Evolutionary conservation across 2,329 filamentous ascomycete species (phyloP).

Genomic region (Beauveria pseudobassiana): DNA sequence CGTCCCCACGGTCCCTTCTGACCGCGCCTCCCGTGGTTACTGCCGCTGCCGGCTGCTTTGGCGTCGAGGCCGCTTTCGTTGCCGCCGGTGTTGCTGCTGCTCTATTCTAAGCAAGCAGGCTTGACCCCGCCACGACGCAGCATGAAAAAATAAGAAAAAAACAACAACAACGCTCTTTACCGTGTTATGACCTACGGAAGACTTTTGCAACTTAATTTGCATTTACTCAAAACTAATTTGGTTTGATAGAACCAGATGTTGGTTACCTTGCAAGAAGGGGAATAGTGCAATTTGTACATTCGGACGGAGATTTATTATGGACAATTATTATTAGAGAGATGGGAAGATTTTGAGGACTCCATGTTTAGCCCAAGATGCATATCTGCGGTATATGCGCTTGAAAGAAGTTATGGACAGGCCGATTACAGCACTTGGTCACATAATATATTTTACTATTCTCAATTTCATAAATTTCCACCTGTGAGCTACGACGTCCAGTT

Average conservation of each 20-base stretch:
- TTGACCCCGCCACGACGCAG: not conserved
- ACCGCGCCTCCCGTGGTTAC: slow-evolving; percentile 20
- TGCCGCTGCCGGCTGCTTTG: slow-evolving; percentile 25
- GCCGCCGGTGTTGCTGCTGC: slow-evolving; percentile 26
- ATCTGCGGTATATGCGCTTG: not conserved
- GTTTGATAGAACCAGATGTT: not conserved
- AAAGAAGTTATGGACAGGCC: slow-evolving; percentile 2
- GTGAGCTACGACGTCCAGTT: no score
- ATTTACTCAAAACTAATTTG: not conserved
- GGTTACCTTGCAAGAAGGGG: not conserved
- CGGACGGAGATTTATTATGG: not conserved
- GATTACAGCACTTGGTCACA: slow-evolving; percentile 1
- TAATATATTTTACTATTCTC: slow-evolving; percentile 3
- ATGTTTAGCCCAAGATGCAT: not conserved
- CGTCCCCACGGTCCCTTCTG: slow-evolving; percentile 4
- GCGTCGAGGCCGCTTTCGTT: slow-evolving; percentile 22
- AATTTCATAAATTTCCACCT: not conserved
- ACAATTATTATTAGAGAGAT: not conserved
- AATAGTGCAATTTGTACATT: not conserved
- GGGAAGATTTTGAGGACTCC: not conserved
- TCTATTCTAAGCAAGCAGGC: slow-evolving; percentile 22
- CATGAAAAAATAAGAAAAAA: not conserved
- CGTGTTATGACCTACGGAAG: no score
- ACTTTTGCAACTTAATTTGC: not conserved
- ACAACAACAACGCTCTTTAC: not conserved